These are phyloP conservation scores for Zymoseptoria brevis DNA, from an alignment of 2,329 filamentous ascomycete genomes.

Conservation along the genomic window DNA sequence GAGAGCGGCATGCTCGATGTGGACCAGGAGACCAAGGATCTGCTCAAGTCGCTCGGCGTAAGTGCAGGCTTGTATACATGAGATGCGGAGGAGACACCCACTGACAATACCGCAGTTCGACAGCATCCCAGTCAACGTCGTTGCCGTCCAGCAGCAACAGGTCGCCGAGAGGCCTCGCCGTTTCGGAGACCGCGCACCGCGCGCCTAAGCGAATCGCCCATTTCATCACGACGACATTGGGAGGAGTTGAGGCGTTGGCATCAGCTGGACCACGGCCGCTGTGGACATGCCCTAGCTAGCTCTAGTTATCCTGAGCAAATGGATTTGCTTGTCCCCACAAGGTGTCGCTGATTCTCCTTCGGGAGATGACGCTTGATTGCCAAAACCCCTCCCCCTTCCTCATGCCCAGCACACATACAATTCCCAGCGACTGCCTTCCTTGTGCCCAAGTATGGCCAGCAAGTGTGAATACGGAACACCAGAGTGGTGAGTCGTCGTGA, in stretches of 20 bases:
- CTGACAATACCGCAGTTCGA: slow-evolving; percentile 63
- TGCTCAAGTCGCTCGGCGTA: slow-evolving; percentile 98
- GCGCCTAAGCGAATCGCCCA: slow-evolving; percentile 16
- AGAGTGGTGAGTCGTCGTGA: slow-evolving; percentile 5
- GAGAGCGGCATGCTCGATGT: slow-evolving; percentile 92
- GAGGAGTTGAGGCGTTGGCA: slow-evolving; percentile 13
- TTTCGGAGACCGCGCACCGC: slow-evolving; percentile 57
- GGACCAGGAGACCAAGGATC: slow-evolving; percentile 96
- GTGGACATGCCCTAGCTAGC: slow-evolving; percentile 10
- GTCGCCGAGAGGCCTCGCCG: slow-evolving; percentile 71
- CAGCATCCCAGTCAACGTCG: slow-evolving; percentile 91
- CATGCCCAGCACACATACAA: neutral
- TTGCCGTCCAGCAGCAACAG: slow-evolving; percentile 83
- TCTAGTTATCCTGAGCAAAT: slow-evolving; percentile 8
- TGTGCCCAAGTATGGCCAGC: neutral
- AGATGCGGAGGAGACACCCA: slow-evolving; percentile 32
- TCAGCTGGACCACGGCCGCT: slow-evolving; percentile 9
- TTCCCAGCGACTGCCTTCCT: neutral
- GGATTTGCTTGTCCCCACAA: slow-evolving; percentile 39
- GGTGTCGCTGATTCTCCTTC: slow-evolving; percentile 76
- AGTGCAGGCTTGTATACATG: slow-evolving; percentile 46
- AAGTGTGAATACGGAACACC: slow-evolving; percentile 4
- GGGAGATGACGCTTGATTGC: slow-evolving; percentile 79
- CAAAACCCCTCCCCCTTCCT: slow-evolving; percentile 43
- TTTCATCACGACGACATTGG: slow-evolving; percentile 10